Evolutionary conservation across 2,329 filamentous ascomycete species (phyloP), one percentile per base, ranked within the genome.

Genomic region (Davidsoniella eucalypti): DNA sequence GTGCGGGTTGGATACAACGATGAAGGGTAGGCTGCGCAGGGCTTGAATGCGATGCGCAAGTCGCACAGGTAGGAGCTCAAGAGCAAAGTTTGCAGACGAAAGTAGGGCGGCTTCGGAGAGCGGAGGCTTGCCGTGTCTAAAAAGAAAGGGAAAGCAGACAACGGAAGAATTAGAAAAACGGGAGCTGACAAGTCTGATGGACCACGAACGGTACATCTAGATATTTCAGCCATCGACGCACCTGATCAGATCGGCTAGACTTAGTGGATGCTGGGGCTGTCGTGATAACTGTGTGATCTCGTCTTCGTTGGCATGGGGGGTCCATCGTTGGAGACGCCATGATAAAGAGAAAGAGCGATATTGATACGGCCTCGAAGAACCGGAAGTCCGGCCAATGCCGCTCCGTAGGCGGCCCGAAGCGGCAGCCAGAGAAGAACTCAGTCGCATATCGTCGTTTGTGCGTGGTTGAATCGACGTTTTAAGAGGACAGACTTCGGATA

Each of bases 1-100:
- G 62, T 95, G 87, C 1, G 87, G 86, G 62, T 98, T 96, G n/a
- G 90, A 88, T 23, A 98, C 92, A 50, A 98, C 90, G 56, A 98
- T 96, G 65, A 90, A 98, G 0, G 92, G 92, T 7, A 98, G 77
- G 62, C 94, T 94, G 55, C 88, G 82, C 16, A 98, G 72, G 41
- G 87, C 87, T 63, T 94, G 85, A 56, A 98, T 94, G 51, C 92
- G 86, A 63, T 93, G 87, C 23, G 92, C 92, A 23, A 98, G 80
- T 37, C 92, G 86, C 46, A 92, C 84, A 12, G 92, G 92, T 8
- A 96, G 80, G 49, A 95, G 83, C 25, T 82, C 85, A 56, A 96
- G 82, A 10, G 92, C 94, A 68, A 96, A 96, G 68, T 95, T 94
- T 55, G 92, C 92, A 1, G 88, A 95, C 37, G 82, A 79, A 58